A percentile compares a stretch with the other conserved stretches of the same genome.
Evolutionary conservation across 768 basidiomycete species (phyloP).

Genomic region (Gloeostereum incarnatum): DNA sequence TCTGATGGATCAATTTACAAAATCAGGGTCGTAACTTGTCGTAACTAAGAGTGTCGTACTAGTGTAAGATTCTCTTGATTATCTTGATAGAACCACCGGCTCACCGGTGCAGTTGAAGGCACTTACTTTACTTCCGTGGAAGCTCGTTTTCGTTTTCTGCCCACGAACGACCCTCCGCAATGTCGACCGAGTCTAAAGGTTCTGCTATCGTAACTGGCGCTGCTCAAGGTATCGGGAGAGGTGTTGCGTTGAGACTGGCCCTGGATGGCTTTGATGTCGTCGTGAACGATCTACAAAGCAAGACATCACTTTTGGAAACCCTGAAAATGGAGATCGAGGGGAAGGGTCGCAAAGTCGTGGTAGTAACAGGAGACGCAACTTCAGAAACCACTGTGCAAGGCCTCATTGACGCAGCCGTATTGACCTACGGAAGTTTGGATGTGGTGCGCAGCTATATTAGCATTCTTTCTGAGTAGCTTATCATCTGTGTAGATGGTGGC

Average conservation of each 20-base stretch:
- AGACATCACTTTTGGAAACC: slow-evolving; percentile 9
- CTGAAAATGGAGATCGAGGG: slow-evolving; percentile 16
- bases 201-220: slow-evolving; percentile 22
- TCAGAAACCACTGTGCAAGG: slow-evolving; percentile 16
- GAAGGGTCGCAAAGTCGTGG: slow-evolving; percentile 12
- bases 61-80: too few species aligned
- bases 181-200: slow-evolving; percentile 7
- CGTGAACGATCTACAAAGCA: slow-evolving; percentile 17
- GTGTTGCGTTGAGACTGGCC: slow-evolving; percentile 20
- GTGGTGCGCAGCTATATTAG: too few species aligned
- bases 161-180: neutral
- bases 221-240: slow-evolving; percentile 21
- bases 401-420: slow-evolving; percentile 16
- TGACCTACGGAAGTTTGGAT: slow-evolving; percentile 17
- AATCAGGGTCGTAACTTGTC: too few species aligned
- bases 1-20: too few species aligned
- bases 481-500: too few species aligned
- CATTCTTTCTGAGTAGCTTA: too few species aligned
- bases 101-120: too few species aligned
- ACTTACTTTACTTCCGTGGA: too few species aligned
- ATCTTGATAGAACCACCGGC: too few species aligned
- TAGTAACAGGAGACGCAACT: slow-evolving; percentile 17
- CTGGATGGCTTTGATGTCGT: slow-evolving; percentile 21
- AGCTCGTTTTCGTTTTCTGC: too few species aligned
- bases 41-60: too few species aligned